A percentile compares a stretch with the other conserved stretches of the same genome.
These are phyloP conservation scores for Venturia carpophila DNA, from an alignment of 2,329 filamentous ascomycete species.

Conservation along the genomic window DNA sequence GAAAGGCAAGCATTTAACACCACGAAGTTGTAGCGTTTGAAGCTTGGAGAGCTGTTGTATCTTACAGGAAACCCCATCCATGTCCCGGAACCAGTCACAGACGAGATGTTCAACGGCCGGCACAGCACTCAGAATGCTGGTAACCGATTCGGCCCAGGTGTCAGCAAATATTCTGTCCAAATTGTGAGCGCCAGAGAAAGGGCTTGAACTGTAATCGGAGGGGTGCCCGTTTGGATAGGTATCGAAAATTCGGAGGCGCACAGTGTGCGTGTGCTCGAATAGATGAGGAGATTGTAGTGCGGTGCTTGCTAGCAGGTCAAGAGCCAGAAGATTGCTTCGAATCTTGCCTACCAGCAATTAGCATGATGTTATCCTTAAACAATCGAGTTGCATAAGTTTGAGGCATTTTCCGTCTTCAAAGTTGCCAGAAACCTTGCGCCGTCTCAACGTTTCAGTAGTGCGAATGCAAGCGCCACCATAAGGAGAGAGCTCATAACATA, in stretches of 20 bases:
- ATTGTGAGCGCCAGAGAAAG: background rate
- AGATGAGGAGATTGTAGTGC: background rate
- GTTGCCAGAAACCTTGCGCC: background rate
- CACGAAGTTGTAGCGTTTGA: background rate
- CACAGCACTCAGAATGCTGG: background rate
- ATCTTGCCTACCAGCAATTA: background rate
- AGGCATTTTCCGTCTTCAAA: background rate
- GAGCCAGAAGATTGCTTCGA: background rate
- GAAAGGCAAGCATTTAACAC: background rate
- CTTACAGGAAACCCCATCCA: background rate
- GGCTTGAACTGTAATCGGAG: too few relatives aligned
- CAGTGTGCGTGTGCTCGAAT: background rate
- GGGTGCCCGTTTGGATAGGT: background rate
- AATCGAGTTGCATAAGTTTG: background rate
- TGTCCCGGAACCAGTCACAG: background rate
- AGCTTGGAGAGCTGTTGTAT: background rate
- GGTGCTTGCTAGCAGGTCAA: background rate
- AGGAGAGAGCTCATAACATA: background rate
- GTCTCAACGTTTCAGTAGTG: too few relatives aligned
- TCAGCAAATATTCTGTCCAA: background rate
- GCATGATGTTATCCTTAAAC: background rate
- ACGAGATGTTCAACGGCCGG: background rate
- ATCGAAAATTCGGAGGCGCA: background rate
- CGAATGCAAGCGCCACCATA: too few relatives aligned
- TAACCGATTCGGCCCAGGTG: background rate